These are phyloP conservation scores for Eucalyptus victrix DNA, from an alignment of 345 rosid genomes.

Conservation along the genomic window DNA sequence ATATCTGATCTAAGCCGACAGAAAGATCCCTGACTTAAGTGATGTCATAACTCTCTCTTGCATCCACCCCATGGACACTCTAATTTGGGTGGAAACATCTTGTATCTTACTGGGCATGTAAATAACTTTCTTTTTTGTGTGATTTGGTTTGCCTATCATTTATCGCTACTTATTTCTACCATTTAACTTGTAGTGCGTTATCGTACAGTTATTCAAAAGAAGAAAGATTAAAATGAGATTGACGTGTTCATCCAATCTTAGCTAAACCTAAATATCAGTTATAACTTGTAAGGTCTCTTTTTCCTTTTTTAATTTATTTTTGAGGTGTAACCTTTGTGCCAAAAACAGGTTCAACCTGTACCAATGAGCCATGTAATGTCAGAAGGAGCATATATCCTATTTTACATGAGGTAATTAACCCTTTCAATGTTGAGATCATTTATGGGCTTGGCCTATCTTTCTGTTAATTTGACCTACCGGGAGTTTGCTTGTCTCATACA, in stretches of 20 bases:
- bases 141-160: not conserved
- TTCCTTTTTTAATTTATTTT: not conserved
- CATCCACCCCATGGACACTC: not conserved
- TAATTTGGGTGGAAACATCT: not conserved
- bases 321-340: not conserved
- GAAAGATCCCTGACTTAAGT: not conserved
- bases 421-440: not conserved
- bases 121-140: not conserved
- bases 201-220: not conserved
- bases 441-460: not conserved
- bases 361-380: constrained; percentile 83
- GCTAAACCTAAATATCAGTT: not conserved
- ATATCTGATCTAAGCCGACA: not conserved
- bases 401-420: constrained; percentile 59
- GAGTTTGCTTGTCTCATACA: not conserved
- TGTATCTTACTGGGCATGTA: not conserved
- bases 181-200: not conserved
- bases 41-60: not conserved
- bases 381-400: constrained; percentile 85
- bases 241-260: not conserved
- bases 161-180: not conserved
- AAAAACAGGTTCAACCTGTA: constrained; percentile 53
- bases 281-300: not conserved
- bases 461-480: not conserved
- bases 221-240: not conserved